Conservation (phyloP, 2,329 filamentous ascomycete genomes). For the Sarocladiaceae sp. region DNA sequence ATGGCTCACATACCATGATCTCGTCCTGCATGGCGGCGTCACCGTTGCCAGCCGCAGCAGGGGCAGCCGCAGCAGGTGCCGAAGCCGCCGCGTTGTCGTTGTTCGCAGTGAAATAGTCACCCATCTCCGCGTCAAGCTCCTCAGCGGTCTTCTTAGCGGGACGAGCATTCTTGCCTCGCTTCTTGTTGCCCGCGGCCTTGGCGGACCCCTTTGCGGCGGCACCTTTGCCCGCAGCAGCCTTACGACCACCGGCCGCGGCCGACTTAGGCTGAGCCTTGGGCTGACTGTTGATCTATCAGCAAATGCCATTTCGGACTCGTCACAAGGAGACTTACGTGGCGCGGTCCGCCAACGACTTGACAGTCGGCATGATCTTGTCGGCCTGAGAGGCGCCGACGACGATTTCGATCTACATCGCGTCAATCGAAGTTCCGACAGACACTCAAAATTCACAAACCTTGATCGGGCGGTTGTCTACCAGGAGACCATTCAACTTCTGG, state of each 20-base stretch:
- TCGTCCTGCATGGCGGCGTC: constrained; percentile 64
- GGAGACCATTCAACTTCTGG: constrained; percentile 75
- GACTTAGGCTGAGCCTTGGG: constrained; percentile 75
- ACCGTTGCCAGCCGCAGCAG: constrained; percentile 39
- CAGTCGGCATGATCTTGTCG: constrained; percentile 57
- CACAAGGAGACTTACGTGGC: constrained; percentile 50
- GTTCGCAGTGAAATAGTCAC: constrained; percentile 72
- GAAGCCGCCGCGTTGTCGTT: constrained; percentile 39
- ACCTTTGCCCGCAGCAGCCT: constrained; percentile 41
- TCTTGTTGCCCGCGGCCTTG: constrained; percentile 41
- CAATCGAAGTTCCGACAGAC: constrained; percentile 13
- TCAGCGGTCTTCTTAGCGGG: constrained; percentile 83
- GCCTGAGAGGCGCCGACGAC: constrained; percentile 72
- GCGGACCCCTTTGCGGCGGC: constrained; percentile 35
- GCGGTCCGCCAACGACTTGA: constrained; percentile 74
- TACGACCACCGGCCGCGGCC: constrained; percentile 68
- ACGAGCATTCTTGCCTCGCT: constrained; percentile 53
- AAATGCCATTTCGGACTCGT: too few species aligned
- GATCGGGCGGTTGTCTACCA: constrained; percentile 85
- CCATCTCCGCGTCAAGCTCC: constrained; percentile 96
- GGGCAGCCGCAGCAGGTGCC: constrained; percentile 39
- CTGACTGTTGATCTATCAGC: constrained; percentile 21
- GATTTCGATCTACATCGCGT: constrained; percentile 68
- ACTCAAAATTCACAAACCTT: constrained; percentile 55
- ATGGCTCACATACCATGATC: constrained; percentile 40